These are phyloP conservation scores for Blepharisma japonicum DNA, from an alignment of 73 alveolate genomes.

Conservation along the genomic window DNA sequence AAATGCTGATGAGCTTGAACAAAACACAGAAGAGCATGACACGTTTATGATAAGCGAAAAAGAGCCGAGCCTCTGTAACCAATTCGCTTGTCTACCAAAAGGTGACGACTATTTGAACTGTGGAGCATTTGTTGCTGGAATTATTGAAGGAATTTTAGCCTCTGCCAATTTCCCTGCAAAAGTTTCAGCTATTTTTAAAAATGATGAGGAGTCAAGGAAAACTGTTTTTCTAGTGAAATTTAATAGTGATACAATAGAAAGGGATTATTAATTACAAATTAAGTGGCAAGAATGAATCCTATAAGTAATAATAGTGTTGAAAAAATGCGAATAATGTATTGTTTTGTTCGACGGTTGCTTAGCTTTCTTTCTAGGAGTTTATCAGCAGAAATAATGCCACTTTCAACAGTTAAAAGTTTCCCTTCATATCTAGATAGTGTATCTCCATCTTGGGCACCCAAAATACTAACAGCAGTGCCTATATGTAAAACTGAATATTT, in stretches of 20 bases:
- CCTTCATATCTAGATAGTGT: background rate
- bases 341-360: background rate
- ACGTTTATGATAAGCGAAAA: slow-evolving; percentile 20
- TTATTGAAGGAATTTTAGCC: slow-evolving; percentile 35
- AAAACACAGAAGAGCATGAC: slow-evolving; percentile 1
- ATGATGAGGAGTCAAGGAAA: slow-evolving; percentile 5
- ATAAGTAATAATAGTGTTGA: background rate
- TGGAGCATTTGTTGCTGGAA: slow-evolving; percentile 46
- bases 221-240: slow-evolving; percentile 20
- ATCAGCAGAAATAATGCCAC: background rate
- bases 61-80: slow-evolving; percentile 27
- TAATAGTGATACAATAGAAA: background rate
- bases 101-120: slow-evolving; percentile 50
- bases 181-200: slow-evolving; percentile 21
- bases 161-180: slow-evolving; percentile 39
- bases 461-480: background rate
- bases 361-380: background rate
- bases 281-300: background rate
- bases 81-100: background rate
- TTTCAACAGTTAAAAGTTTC: background rate
- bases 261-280: background rate
- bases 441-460: background rate
- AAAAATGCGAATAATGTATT: background rate
- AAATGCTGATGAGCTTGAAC: slow-evolving; percentile 1
- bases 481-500: background rate